phyloP scores from a whole-genome alignment of 2,329 filamentous ascomycete species.

The Aureobasidium mangrovei region DNA sequence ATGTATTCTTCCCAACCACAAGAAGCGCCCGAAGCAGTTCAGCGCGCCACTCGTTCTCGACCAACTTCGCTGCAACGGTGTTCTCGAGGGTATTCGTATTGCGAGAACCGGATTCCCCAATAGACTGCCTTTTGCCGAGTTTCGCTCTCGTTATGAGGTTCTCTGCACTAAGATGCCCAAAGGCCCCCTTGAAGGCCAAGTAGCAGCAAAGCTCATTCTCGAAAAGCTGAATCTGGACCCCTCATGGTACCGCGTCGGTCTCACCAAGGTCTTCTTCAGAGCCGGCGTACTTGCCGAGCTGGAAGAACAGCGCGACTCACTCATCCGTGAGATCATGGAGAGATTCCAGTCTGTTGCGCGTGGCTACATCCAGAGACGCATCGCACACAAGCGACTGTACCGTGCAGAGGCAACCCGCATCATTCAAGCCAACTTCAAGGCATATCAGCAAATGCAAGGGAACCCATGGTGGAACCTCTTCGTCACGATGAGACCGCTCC shows the following conservation, averaged over 20 bases:
- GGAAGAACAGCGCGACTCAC: slow-evolving; percentile 85
- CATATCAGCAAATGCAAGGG: slow-evolving; percentile 79
- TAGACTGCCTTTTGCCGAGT: slow-evolving; percentile 82
- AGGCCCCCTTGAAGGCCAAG: slow-evolving; percentile 84
- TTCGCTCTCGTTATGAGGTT: slow-evolving; percentile 91
- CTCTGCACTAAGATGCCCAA: slow-evolving; percentile 82
- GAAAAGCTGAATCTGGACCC: slow-evolving; percentile 80
- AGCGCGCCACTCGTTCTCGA: slow-evolving; percentile 88
- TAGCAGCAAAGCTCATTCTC: slow-evolving; percentile 74
- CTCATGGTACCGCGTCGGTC: slow-evolving; percentile 80
- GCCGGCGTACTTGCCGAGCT: slow-evolving; percentile 92
- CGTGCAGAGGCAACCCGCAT: slow-evolving; percentile 89
- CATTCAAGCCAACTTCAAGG: slow-evolving; percentile 87
- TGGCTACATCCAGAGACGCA: slow-evolving; percentile 78
- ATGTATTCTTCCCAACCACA: slow-evolving; percentile 96
- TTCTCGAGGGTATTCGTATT: slow-evolving; percentile 96
- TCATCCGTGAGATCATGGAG: slow-evolving; percentile 90
- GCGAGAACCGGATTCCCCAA: slow-evolving; percentile 96
- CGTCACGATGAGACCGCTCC: slow-evolving; percentile 85
- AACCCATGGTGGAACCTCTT: slow-evolving; percentile 98
- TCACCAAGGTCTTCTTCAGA: slow-evolving; percentile 97
- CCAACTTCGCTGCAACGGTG: slow-evolving; percentile 96
- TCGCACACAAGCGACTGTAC: slow-evolving; percentile 88
- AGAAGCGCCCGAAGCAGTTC: slow-evolving; percentile 90
- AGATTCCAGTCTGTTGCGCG: slow-evolving; percentile 87